Evolutionary conservation across 352 stramenopile species (phyloP).

Genomic region (Blastocystis sp.): DNA sequence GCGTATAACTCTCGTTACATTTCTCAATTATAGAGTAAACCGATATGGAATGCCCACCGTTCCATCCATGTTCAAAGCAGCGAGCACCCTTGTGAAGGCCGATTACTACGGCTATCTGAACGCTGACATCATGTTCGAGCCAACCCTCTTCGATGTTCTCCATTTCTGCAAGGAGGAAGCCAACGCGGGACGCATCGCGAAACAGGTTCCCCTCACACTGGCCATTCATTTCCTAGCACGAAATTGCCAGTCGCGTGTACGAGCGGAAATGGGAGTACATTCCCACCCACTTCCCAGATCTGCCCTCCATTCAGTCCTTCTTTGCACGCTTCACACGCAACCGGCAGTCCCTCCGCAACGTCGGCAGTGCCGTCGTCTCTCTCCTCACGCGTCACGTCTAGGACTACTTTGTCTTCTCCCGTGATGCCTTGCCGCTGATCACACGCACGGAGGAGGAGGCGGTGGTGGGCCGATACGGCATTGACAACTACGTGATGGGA

Average conservation of each 20-base stretch:
- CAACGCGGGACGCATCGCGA: neutral
- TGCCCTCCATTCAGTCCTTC: neutral
- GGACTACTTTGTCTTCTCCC: constrained; percentile 49
- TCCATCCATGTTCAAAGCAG: neutral
- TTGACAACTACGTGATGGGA: constrained; percentile 52
- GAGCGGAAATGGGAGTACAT: neutral
- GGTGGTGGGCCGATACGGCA: neutral
- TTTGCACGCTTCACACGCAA: neutral
- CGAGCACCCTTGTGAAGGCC: neutral
- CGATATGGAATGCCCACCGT: constrained; percentile 6
- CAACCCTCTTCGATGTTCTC: constrained; percentile 18
- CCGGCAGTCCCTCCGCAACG: neutral
- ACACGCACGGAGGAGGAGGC: neutral
- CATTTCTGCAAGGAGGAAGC: neutral
- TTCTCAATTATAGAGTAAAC: neutral
- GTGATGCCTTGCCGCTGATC: neutral
- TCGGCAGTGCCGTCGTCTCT: neutral
- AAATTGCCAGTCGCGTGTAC: constrained; percentile 20
- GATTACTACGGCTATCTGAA: constrained; percentile 42
- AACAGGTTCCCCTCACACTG: no score
- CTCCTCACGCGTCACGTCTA: neutral
- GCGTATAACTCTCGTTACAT: neutral
- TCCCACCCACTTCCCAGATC: neutral
- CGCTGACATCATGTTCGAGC: constrained; percentile 19
- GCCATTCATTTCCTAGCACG: constrained; percentile 9